These are phyloP conservation scores for Cadophora sp. DNA, from an alignment of 2,329 filamentous ascomycete genomes.

Conservation along the genomic window DNA sequence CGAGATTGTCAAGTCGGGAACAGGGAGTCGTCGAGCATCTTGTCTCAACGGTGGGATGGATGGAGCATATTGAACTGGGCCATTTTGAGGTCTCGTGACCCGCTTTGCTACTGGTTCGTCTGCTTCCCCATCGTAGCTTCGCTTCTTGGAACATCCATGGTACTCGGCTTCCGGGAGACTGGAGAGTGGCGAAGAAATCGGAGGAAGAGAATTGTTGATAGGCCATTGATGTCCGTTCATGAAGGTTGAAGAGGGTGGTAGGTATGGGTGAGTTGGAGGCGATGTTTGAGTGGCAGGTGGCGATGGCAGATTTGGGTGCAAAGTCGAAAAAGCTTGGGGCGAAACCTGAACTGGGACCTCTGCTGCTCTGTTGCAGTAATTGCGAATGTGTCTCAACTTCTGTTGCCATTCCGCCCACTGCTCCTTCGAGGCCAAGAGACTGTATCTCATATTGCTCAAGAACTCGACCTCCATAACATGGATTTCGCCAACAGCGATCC, in stretches of 20 bases:
- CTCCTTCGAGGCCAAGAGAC: slow-evolving; percentile 81
- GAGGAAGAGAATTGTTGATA: slow-evolving; percentile 49
- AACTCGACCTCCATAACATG: slow-evolving; percentile 99
- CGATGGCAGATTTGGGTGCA: slow-evolving; percentile 55
- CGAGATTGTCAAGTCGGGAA: slow-evolving; percentile 69
- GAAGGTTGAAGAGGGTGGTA: slow-evolving; percentile 37
- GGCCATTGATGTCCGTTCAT: slow-evolving; percentile 44
- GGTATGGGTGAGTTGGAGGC: slow-evolving; percentile 50
- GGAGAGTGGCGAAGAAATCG: slow-evolving; percentile 37
- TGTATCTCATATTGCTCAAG: slow-evolving; percentile 97
- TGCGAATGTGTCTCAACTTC: slow-evolving; percentile 81
- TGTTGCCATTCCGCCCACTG: slow-evolving; percentile 90
- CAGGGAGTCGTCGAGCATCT: slow-evolving; percentile 64
- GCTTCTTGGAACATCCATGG: slow-evolving; percentile 55
- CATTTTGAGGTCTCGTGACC: slow-evolving; percentile 38
- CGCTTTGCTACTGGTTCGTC: slow-evolving; percentile 64
- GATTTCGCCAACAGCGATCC: slow-evolving; percentile 91
- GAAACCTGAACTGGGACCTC: slow-evolving; percentile 39
- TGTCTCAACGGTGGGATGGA: slow-evolving; percentile 33
- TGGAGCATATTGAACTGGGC: slow-evolving; percentile 25
- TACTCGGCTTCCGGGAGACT: slow-evolving; percentile 50
- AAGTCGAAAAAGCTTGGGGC: slow-evolving; percentile 44
- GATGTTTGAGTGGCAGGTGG: slow-evolving; percentile 59
- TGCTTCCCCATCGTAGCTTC: slow-evolving; percentile 60
- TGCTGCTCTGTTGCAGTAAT: slow-evolving; percentile 57